These are phyloP conservation scores for Logfia minima DNA, from an alignment of 129 eudicot species.

Conservation along the genomic window DNA sequence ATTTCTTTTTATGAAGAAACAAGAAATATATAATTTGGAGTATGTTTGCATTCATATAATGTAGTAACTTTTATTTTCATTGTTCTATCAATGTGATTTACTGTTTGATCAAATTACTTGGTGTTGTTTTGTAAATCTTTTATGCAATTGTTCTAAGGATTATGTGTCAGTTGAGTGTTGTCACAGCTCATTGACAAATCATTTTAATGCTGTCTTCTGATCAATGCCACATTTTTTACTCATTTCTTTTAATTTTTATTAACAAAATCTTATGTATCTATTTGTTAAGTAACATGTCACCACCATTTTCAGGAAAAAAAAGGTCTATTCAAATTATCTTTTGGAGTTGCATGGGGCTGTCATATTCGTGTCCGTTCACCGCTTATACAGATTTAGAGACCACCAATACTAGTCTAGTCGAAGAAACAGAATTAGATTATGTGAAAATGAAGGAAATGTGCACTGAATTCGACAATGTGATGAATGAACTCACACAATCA, in stretches of 20 bases:
- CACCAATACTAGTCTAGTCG: constrained; percentile 18
- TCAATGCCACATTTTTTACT: constrained; percentile 19
- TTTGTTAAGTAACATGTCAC: constrained; percentile 4
- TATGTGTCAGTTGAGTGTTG: constrained; percentile 29
- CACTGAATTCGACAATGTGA: constrained; percentile 44
- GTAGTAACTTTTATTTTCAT: constrained; percentile 1
- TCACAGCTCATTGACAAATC: constrained; percentile 35
- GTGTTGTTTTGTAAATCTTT: constrained; percentile 6
- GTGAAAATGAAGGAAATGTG: constrained; percentile 42
- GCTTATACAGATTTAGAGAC: constrained; percentile 52
- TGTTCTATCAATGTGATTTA: background rate
- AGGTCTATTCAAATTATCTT: constrained; percentile 28
- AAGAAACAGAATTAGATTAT: constrained; percentile 41
- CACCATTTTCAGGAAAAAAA: constrained; percentile 36
- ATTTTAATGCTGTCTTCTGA: constrained; percentile 14
- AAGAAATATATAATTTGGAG: constrained; percentile 6
- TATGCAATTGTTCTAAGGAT: background rate
- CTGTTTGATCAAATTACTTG: constrained; percentile 7
- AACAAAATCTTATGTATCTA: constrained; percentile 29
- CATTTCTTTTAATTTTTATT: background rate
- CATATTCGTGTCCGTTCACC: constrained; percentile 70
- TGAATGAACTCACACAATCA: constrained; percentile 34
- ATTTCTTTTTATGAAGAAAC: constrained; percentile 1
- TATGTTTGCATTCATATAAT: constrained; percentile 3
- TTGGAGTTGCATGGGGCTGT: constrained; percentile 75